Percentiles rank a stretch among this genome's conserved stretches.
phyloP scores from a whole-genome alignment of 192 early-diverging fungal genomes.

The Rhizophagus prolifer region DNA sequence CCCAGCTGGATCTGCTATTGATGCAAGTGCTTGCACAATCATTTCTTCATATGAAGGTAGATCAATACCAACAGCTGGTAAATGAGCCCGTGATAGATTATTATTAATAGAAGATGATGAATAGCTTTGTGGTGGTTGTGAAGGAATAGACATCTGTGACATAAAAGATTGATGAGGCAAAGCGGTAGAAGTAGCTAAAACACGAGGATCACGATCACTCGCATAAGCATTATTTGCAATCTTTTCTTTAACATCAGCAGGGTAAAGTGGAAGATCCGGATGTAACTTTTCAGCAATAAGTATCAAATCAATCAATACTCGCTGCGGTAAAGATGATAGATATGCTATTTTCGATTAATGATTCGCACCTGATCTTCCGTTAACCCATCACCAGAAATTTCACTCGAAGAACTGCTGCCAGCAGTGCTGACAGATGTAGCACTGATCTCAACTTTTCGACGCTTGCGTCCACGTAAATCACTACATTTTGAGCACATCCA shows the following conservation, averaged over 20 bases:
- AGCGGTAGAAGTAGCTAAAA: not conserved
- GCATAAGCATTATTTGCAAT: constrained; percentile 3
- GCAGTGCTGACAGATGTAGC: not conserved
- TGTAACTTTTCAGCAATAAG: constrained; percentile 33
- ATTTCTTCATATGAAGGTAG: constrained; percentile 53
- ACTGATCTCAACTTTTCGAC: constrained; percentile 17
- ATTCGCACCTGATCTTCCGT: constrained; percentile 11
- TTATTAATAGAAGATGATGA: not conserved
- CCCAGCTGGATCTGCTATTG: constrained; percentile 40
- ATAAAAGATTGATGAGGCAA: not conserved
- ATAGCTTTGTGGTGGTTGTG: not conserved
- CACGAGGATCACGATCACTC: not conserved
- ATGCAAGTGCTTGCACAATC: constrained; percentile 48
- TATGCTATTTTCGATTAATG: constrained; percentile 31
- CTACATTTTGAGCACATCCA: constrained; percentile 35
- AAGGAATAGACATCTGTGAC: not conserved
- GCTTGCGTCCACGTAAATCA: not conserved
- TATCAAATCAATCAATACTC: constrained; percentile 31
- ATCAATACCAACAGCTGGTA: constrained; percentile 27
- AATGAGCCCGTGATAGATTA: not conserved
- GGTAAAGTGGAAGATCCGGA: constrained; percentile 33
- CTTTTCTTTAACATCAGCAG: constrained; percentile 27
- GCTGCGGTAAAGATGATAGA: constrained; percentile 30
- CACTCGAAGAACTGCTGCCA: not conserved
- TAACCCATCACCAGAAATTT: constrained; percentile 25